Base-by-base conservation (phyloP, 495 filamentous ascomycete species). In the Elasticomyces elasticus region DNA sequence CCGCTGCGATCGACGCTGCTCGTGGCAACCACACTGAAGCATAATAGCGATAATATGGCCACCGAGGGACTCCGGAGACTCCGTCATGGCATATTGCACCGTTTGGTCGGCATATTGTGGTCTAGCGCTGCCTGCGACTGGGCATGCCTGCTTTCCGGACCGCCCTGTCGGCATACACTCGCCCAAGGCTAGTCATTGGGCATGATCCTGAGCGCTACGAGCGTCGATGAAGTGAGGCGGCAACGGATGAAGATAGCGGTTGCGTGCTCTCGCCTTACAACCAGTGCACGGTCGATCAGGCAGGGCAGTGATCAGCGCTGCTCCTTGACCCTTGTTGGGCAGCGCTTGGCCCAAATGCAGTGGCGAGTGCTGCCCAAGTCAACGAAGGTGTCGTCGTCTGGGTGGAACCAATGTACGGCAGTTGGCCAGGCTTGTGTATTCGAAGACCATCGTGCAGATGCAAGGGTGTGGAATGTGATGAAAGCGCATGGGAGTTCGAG, bases 251-350 rank as follows among this genome's bases (percentile, higher is more conserved):
- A 17, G 35, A 40, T 40, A 3, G 30, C 13, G 35, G 13, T 40
- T 40, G 35, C 24, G 42, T 45, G 13, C 42, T 45, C 25, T 45
- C 42, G 42, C 42, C 42, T 23, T 45, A 19, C 42, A 5, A 12
- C 20, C 15, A 40, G 35, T 17, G 35, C 35, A 15, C 30, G 30
- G 15, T 40, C 12, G 35, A 40, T 40, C 35, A 17, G 19, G 13
- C 35, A 40, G 11, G 42, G 42, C 25, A 45, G 42, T 45, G 42
- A 45, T 45, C 42, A 22, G 42, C 42, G 19, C 42, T 45, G 6
- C 25, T 22, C 42, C 42, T 12, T 45, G 42, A 45, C 11, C 42
- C 42, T 22, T 45, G 19, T 40, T 40, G 35, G 35, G 35, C 35
- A 40, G 35, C 35, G 19, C 13, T 17, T 40, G 45, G 24, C 13